Percentiles rank a stretch among this genome's conserved stretches.
Evolutionary conservation across 1,284 basidiomycete genomes (phyloP).

Genomic region (Sanghuangporus weigelae): DNA sequence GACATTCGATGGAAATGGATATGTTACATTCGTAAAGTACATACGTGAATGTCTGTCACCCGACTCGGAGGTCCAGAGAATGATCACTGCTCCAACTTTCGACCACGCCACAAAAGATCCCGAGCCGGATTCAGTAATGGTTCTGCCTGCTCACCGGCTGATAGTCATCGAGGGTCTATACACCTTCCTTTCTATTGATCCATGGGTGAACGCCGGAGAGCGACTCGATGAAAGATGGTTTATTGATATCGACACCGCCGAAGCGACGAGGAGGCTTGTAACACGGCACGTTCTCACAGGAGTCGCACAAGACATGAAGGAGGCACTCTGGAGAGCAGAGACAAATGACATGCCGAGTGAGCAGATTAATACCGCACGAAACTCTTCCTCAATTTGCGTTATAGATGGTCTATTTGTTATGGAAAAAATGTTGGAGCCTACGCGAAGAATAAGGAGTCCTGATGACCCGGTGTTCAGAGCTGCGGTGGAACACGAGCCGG

Average conservation of each 20-base stretch:
- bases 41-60: slow-evolving; percentile 36
- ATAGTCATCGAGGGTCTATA: slow-evolving; percentile 86
- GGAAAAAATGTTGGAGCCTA: slow-evolving; percentile 24
- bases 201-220: slow-evolving; percentile 67
- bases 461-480: slow-evolving; percentile 13
- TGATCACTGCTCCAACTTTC: slow-evolving; percentile 69
- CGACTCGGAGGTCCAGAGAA: background rate
- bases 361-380: slow-evolving; percentile 23
- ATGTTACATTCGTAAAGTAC: slow-evolving; percentile 56
- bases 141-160: slow-evolving; percentile 63
- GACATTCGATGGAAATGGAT: slow-evolving; percentile 64
- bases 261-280: slow-evolving; percentile 64
- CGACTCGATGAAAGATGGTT: slow-evolving; percentile 79
- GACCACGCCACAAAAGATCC: slow-evolving; percentile 68
- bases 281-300: slow-evolving; percentile 73
- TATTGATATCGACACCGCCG: slow-evolving; percentile 55
- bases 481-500: slow-evolving; percentile 1
- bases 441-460: slow-evolving; percentile 22
- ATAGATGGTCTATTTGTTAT: slow-evolving; percentile 24
- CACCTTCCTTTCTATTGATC: slow-evolving; percentile 61
- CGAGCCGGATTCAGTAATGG: slow-evolving; percentile 45
- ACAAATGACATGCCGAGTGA: slow-evolving; percentile 75
- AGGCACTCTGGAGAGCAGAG: slow-evolving; percentile 67
- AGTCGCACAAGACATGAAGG: slow-evolving; percentile 57
- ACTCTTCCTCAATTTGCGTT: background rate